Conservation (phyloP, 2,329 filamentous ascomycete species). For the Fusarium keratoplasticum region DNA sequence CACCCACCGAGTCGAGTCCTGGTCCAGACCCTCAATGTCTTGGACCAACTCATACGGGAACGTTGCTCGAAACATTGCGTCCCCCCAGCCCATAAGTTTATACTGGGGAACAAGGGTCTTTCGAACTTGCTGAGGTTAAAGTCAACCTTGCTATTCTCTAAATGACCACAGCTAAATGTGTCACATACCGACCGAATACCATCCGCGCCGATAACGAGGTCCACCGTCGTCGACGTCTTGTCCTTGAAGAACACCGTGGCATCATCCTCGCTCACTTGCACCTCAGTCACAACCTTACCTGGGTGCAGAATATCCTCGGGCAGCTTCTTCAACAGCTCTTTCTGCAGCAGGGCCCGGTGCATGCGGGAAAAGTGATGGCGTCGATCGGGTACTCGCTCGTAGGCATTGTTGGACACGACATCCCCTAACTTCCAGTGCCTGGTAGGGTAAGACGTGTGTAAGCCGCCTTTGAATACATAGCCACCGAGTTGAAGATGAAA, state of each 20-base stretch:
- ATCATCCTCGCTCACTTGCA: not conserved
- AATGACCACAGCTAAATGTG: too few relatives aligned
- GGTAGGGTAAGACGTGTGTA: too few relatives aligned
- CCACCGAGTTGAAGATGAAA: too few relatives aligned
- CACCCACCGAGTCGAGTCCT: not conserved
- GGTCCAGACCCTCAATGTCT: not conserved
- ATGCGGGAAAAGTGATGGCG: not conserved
- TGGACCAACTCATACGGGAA: not conserved
- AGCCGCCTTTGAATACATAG: too few relatives aligned
- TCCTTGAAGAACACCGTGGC: not conserved
- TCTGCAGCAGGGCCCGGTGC: not conserved
- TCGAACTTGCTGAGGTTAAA: not conserved
- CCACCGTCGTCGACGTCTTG: not conserved
- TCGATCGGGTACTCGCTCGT: not conserved
- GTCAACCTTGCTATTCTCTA: too few relatives aligned
- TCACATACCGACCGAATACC: not conserved
- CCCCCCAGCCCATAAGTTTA: not conserved
- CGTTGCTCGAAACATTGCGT: not conserved
- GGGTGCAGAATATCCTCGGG: not conserved
- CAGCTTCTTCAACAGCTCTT: not conserved
- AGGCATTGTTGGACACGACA: not conserved
- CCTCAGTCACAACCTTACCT: not conserved
- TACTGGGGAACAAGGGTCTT: not conserved
- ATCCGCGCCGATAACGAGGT: not conserved
- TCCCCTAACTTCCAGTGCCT: not conserved